Evolutionary conservation across 78 protist genomes (phyloP).

Genomic region (Capsaspora owczarzaki): DNA sequence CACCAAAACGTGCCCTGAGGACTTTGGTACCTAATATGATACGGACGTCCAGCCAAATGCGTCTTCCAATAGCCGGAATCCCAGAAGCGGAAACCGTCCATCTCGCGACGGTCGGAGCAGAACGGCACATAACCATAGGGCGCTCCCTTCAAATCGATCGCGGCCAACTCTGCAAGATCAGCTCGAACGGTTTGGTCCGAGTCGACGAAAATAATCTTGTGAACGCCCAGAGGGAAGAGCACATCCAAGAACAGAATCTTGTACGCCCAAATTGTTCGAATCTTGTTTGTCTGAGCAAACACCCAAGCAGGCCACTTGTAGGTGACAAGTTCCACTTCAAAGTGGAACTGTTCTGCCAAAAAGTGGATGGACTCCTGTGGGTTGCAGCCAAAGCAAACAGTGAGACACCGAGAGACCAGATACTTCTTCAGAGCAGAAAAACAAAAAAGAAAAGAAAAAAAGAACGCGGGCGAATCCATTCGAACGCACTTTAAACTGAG

Average conservation of each 20-base stretch:
- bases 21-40: conserved; percentile 72
- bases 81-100: conserved; percentile 94
- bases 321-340: conserved; percentile 79
- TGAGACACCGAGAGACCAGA: no score
- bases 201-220: conserved; percentile 84
- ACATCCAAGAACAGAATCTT: conserved; percentile 98
- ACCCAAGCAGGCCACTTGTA: conserved; percentile 97
- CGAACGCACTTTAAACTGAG: conserved; percentile 57
- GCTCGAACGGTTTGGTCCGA: conserved; percentile 91
- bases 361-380: conserved; percentile 22
- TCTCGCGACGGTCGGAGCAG: conserved; percentile 71
- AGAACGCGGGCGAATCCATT: no score
- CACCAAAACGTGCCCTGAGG: neutral
- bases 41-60: conserved; percentile 79
- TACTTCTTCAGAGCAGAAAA: no score
- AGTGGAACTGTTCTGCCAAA: conserved; percentile 59
- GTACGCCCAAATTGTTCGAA: conserved; percentile 94
- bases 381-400: neutral
- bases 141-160: conserved; percentile 69
- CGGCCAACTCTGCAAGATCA: conserved; percentile 87
- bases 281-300: conserved; percentile 82
- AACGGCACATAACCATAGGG: conserved; percentile 88
- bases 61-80: conserved; percentile 76
- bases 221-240: conserved; percentile 85
- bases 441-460: no score